phyloP scores from a whole-genome alignment of 2,329 filamentous ascomycete genomes.

The Paramyrothecium roridum region DNA sequence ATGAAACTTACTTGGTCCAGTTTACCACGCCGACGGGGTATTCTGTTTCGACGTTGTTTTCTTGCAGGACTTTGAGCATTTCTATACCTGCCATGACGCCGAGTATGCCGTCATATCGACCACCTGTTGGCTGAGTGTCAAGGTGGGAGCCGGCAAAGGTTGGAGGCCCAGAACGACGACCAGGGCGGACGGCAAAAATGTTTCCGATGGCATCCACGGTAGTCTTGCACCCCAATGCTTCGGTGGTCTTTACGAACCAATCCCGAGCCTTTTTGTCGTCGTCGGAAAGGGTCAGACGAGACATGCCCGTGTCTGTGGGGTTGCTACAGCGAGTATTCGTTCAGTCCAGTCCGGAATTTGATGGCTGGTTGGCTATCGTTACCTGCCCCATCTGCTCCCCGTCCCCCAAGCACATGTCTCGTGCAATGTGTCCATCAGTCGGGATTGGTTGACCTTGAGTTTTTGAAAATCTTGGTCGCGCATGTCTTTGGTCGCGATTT shows the following conservation, averaged over 20 bases:
- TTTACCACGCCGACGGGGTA: constrained; percentile 73
- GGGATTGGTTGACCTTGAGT: too few relatives aligned
- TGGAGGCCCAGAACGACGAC: constrained; percentile 53
- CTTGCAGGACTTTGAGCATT: constrained; percentile 64
- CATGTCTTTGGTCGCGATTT: too few relatives aligned
- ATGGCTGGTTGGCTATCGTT: too few relatives aligned
- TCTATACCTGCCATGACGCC: constrained; percentile 73
- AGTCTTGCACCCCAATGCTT: constrained; percentile 62
- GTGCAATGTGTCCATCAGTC: too few relatives aligned
- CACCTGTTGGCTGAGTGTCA: constrained; percentile 62
- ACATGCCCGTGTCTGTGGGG: constrained; percentile 67
- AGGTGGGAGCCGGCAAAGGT: constrained; percentile 70
- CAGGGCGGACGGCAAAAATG: constrained; percentile 70
- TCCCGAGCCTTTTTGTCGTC: constrained; percentile 68
- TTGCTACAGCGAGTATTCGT: constrained; percentile 7
- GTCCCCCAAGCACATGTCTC: too few relatives aligned
- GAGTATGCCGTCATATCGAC: constrained; percentile 73
- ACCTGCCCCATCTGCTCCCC: too few relatives aligned
- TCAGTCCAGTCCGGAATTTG: too few relatives aligned
- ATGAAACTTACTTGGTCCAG: constrained; percentile 62
- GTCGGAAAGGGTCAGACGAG: constrained; percentile 67
- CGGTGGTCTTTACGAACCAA: constrained; percentile 68
- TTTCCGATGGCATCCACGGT: constrained; percentile 77
- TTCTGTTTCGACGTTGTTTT: constrained; percentile 65
- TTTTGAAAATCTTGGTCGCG: too few relatives aligned